These are phyloP conservation scores for Inga leiocalycina DNA, from an alignment of 306 rosid species.

Conservation along the genomic window DNA sequence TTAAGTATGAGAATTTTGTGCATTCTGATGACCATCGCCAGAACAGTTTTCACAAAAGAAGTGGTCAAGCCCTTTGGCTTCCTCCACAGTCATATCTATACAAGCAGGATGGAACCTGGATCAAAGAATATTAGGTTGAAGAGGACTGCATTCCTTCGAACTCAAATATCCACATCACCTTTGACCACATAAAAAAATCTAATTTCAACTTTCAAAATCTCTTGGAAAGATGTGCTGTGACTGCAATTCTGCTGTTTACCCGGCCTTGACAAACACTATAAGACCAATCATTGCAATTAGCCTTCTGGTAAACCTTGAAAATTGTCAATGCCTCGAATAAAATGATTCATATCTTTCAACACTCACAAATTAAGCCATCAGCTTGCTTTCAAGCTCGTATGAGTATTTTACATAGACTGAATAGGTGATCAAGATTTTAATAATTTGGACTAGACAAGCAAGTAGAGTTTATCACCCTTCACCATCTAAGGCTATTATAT, in stretches of 20 bases:
- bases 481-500: conserved; percentile 20
- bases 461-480: conserved; percentile 30
- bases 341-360: background rate
- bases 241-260: conserved; percentile 10
- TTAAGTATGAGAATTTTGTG: conserved; percentile 75
- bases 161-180: conserved; percentile 11
- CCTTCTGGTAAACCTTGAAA: conserved; percentile 17
- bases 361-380: conserved; percentile 23
- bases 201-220: conserved; percentile 13
- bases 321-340: conserved; percentile 11
- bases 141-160: conserved; percentile 35
- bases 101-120: conserved; percentile 99
- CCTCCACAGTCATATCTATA: conserved; percentile 95
- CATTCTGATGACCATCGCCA: conserved; percentile 79
- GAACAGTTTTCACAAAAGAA: conserved; percentile 94
- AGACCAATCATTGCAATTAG: conserved; percentile 13
- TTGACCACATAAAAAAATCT: conserved; percentile 26
- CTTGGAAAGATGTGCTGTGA: background rate
- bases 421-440: conserved; percentile 22
- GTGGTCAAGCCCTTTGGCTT: conserved; percentile 86
- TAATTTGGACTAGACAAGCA: conserved; percentile 8
- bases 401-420: background rate
- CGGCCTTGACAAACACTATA: background rate
- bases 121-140: conserved; percentile 50
- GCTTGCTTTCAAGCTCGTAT: background rate